Conservation (phyloP, 495 filamentous ascomycete genomes). For the Penicillium silybi region DNA sequence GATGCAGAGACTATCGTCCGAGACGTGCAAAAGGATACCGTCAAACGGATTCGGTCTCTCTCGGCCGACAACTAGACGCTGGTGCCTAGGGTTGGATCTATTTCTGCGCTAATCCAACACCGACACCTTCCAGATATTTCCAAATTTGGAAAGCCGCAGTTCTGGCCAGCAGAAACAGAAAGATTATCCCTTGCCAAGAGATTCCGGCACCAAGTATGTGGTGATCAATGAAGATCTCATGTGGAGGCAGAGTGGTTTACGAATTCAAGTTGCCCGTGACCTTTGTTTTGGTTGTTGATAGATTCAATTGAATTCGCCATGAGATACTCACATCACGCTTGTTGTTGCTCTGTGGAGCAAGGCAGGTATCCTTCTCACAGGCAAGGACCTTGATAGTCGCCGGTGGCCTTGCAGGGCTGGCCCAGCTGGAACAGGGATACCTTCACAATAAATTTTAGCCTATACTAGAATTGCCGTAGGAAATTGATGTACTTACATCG, state of each 20-base stretch:
- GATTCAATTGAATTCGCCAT: too few species aligned
- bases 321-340: neutral
- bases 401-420: neutral
- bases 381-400: conserved; percentile 2
- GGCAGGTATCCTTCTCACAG: conserved; percentile 6
- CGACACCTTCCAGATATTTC: neutral
- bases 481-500: neutral
- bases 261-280: neutral
- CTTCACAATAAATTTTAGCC: neutral
- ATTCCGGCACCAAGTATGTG: neutral
- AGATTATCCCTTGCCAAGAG: neutral
- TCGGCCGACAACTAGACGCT: neutral
- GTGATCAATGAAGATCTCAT: neutral
- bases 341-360: neutral
- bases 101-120: neutral
- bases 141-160: too few species aligned
- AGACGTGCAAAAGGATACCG: conserved; percentile 8
- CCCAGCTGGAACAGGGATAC: neutral
- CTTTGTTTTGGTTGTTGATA: too few species aligned
- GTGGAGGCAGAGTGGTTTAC: neutral
- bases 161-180: neutral
- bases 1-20: conserved; percentile 40
- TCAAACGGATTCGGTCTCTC: conserved; percentile 7
- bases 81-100: neutral
- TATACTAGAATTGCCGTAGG: too few species aligned